Evolutionary conservation across 2,329 filamentous ascomycete genomes (phyloP), one percentile per base, ranked within the genome.

Genomic region (Colletotrichum incanum): DNA sequence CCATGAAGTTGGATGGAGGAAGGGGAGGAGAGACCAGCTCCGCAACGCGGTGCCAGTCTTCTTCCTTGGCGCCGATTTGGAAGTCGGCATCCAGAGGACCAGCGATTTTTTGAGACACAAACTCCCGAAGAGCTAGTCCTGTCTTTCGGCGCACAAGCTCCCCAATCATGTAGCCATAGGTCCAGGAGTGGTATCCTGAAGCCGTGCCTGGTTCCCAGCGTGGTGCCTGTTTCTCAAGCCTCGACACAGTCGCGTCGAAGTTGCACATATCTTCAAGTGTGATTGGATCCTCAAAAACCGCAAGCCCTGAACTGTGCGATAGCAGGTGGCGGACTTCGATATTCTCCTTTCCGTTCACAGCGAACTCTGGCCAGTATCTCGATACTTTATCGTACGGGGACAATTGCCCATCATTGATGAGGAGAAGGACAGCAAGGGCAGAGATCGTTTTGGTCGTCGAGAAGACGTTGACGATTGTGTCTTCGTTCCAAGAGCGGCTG

Each of bases 311-410:
- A 0, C 79, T 82, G 74, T 86, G 85, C 1, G 79, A 80, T 16
- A 86, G 76, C 2, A 85, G 18, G 70, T 86, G 84, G 1, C 79
- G 78, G 7, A 86, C 80, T 14, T 80, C 73, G 54, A 86, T 75
- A 18, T 81, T 74, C 49, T 82, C 76, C 59, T 86, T 85, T 47
- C 83, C 84, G 26, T 83, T 82, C 16, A 73, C 78, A 0, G 77
- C 82, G 66, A 86, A 86, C 55, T 86, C 85, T 1, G 85, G 85
- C 85, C 85, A 87, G 77, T 86, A 83, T 49, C 80, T 77, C 1
- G 81, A 73, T 1, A 86, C 82, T 2, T 80, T 80, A 16, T 79
- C 83, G 55, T 82, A 72, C 1, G 79, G 75, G 65, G 81, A 76
- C 0, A 86, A 67, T 0, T 81, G 72, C 3, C 82, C 83, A 5